Base-by-base conservation (phyloP, 225 moss, liverwort and hornwort genomes). In the Climacium dendroides region DNA sequence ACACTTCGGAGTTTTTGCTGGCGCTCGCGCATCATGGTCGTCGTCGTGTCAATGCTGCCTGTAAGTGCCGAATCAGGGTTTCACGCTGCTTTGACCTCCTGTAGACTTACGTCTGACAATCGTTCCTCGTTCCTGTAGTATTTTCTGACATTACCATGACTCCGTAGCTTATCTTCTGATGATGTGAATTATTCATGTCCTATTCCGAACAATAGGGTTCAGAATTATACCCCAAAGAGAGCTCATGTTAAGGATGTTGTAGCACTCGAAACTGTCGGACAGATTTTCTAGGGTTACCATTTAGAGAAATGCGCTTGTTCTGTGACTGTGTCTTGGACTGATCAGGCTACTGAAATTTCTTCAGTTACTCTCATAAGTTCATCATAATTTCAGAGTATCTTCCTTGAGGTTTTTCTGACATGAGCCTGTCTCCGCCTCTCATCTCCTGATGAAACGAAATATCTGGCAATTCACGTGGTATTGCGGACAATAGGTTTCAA, bases 1-100 rank as follows among this genome's bases (percentile, higher is more conserved):
- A 98, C 83, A 82, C 96, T 30, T 94, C 98, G 74, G 98, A 98
- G 88, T 96, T 96, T 86, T 63, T 93, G 84, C 90, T 98, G 74
- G 98, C 98, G 47, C 74, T 96, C 55, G 90, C 89, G 57, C 87
- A 92, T 80, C 95, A 95, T 76, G 95, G 96, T 74, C 92, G 89
- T 55, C 94, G 92, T 41, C 95, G 95, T 28, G 91, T 96, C 74
- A 90, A 92, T 70, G 82, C 75, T n/a, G 89, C 89, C 43, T 93
- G 93, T 94, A 73, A 94, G 90, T 74, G 37, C 86, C 62, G 71
- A 84, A 20, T 28, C 77, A 50, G 57, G 66, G 61, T 78, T 57
- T 39, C 83, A 37, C 66, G 67, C 39, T 65, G 55, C 80, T 35
- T 60, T 50, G 39, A 50, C 59, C 48, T 58, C 34, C 67, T 75